Evolutionary conservation across 2,329 filamentous ascomycete species (phyloP), one percentile per base, ranked within the genome.

Genomic region (Gremmenia infestans): DNA sequence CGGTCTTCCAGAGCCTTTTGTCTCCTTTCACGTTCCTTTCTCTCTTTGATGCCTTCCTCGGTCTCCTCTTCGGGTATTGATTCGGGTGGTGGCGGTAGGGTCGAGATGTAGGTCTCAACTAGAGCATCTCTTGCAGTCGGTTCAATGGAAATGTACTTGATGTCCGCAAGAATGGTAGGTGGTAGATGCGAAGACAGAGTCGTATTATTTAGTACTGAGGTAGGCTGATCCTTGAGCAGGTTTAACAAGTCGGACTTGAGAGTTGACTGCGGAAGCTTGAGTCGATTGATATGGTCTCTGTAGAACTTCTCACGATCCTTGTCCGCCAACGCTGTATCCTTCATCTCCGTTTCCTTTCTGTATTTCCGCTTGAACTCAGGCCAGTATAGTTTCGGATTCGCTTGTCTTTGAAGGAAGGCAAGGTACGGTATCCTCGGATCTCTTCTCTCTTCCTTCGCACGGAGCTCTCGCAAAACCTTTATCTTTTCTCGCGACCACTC

Each of bases 361-460:
- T 85, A 94, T 70, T 97, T 99, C 36, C 94, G 81, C 66, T 89
- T 91, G 73, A 99, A 99, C 70, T 99, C 94, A 0, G 90, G 87
- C 94, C 94, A 99, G 77, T 96, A 99, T 1, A 99, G 79, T 73
- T 96, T 97, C 0, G 90, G 87, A 0, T 87, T 94, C 0, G 92
- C 93, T 63, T 91, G 82, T 49, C 87, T 82, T 60, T 93, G 85
- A 32, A 99, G 76, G 60, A 99, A 88, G 0, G 82, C 81, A 58
- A 97, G 75, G 70, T 95, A 99, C 0, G 87, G 84, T 61, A 96
- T 87, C 48, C 81, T 79, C 1, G 94, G 93, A 66, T 97, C 91
- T 61, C 83, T 83, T 74, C 90, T 93, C 71, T 88, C 87, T 68
- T 91, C 82, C 59, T 81, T 85, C 23, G 86, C 87, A 56, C 89